A percentile compares a stretch with the other conserved stretches of the same genome.
Evolutionary conservation across 1,284 basidiomycete species (phyloP).

Genomic region (Irpex lacteus): DNA sequence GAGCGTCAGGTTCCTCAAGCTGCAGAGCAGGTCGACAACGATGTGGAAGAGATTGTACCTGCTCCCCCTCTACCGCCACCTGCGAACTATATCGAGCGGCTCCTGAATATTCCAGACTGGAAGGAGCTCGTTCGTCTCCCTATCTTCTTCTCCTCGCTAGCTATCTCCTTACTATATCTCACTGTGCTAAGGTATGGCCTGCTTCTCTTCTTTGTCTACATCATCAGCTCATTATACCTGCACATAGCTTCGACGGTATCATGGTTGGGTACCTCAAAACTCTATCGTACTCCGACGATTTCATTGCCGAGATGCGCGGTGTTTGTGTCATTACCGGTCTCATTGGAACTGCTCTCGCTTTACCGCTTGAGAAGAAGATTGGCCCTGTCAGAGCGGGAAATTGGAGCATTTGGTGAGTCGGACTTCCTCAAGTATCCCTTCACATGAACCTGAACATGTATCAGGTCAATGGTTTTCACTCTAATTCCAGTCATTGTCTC

Average conservation of each 20-base stretch:
- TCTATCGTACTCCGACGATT: conserved; percentile 43
- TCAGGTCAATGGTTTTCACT: conserved; percentile 38
- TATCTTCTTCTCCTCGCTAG: conserved; percentile 43
- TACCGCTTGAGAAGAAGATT: conserved; percentile 37
- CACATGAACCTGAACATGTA: background rate
- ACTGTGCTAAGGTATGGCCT: conserved; percentile 8
- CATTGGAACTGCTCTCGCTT: conserved; percentile 42
- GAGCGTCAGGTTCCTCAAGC: background rate
- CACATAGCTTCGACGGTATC: conserved; percentile 43
- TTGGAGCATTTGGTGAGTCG: conserved; percentile 44
- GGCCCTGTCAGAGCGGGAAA: conserved; percentile 46
- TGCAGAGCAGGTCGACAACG: background rate
- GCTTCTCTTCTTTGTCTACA: background rate
- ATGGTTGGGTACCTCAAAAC: conserved; percentile 49
- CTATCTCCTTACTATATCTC: conserved; percentile 46
- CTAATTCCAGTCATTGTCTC: conserved; percentile 39
- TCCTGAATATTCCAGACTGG: conserved; percentile 34
- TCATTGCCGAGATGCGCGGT: conserved; percentile 54
- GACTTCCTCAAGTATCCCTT: too few relatives aligned
- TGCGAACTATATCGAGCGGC: background rate
- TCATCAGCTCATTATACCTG: background rate
- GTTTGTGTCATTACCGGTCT: conserved; percentile 44
- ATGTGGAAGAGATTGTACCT: background rate
- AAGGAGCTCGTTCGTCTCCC: conserved; percentile 41
- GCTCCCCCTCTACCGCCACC: background rate